Percentiles rank a stretch among this genome's conserved stretches.
These are phyloP conservation scores for Kuraishia ogatae DNA, from an alignment of 805 yeast genomes.

Conservation along the genomic window DNA sequence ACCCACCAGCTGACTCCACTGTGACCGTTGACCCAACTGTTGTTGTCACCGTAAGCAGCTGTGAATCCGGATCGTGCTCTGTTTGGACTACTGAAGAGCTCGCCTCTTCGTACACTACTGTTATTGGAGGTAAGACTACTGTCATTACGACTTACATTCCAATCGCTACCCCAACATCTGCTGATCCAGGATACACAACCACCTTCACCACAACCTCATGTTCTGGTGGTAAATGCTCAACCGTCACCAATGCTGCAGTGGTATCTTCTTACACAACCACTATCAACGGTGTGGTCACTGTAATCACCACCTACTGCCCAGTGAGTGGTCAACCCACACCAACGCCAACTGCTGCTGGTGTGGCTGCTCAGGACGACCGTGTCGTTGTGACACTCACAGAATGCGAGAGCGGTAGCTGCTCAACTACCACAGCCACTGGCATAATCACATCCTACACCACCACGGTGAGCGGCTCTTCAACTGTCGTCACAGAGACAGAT, in stretches of 20 bases:
- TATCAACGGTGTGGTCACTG: neutral
- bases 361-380: neutral
- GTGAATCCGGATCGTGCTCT: constrained; percentile 8
- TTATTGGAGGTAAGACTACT: constrained; percentile 12
- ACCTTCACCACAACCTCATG: constrained; percentile 4
- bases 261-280: constrained; percentile 2
- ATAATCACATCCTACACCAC: neutral
- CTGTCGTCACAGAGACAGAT: neutral
- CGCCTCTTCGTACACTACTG: constrained; percentile 16
- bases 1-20: constrained; percentile 4
- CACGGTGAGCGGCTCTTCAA: neutral
- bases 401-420: neutral
- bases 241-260: neutral
- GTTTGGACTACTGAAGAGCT: constrained; percentile 10
- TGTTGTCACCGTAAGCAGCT: constrained; percentile 1
- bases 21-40: constrained; percentile 5
- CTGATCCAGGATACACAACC: constrained; percentile 1
- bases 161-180: constrained; percentile 4
- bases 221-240: constrained; percentile 1
- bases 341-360: neutral
- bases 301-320: constrained; percentile 2
- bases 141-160: constrained; percentile 15
- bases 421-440: neutral
- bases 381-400: neutral
- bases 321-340: neutral